Evolutionary conservation across 192 early-diverging fungal species (phyloP).

Genomic region (Phycomyces blakesleeanus): DNA sequence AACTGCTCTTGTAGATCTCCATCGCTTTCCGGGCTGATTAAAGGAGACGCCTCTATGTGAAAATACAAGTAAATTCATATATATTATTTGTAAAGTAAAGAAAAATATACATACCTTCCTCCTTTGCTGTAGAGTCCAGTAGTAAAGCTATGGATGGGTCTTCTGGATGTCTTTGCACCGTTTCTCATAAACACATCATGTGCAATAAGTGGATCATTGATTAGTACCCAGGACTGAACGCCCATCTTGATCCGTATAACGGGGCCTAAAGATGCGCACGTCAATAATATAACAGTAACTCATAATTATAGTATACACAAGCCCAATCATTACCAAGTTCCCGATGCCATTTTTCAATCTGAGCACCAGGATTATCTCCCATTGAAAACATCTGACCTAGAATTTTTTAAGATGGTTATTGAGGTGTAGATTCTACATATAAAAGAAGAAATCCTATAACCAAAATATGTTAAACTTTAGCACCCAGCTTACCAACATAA

Average conservation of each 20-base stretch:
- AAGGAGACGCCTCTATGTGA: background rate
- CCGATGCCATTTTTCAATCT: slow-evolving; percentile 6
- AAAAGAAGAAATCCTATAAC: too few species aligned
- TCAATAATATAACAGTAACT: too few species aligned
- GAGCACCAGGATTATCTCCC: background rate
- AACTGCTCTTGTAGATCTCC: slow-evolving; percentile 4
- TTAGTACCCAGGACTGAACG: slow-evolving; percentile 1
- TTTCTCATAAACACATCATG: slow-evolving; percentile 11
- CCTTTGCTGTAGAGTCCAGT: background rate
- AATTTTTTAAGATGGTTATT: too few species aligned
- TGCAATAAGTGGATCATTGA: slow-evolving; percentile 2
- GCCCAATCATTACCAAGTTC: slow-evolving; percentile 1
- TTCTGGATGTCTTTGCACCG: background rate
- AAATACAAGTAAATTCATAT: too few species aligned
- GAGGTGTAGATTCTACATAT: too few species aligned
- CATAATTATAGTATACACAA: too few species aligned
- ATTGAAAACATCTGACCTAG: slow-evolving; percentile 9
- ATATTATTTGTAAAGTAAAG: too few species aligned
- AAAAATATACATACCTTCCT: background rate
- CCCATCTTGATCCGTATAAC: slow-evolving; percentile 12
- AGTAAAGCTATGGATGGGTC: background rate
- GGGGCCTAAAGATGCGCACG: background rate
- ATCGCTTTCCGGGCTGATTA: slow-evolving; percentile 1
- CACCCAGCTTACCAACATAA: slow-evolving; percentile 1
- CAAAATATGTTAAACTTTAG: too few species aligned